Percentiles rank a stretch among this genome's conserved stretches.
These are phyloP conservation scores for Teunomyces tritomae DNA, from an alignment of 805 yeast species.

Conservation along the genomic window DNA sequence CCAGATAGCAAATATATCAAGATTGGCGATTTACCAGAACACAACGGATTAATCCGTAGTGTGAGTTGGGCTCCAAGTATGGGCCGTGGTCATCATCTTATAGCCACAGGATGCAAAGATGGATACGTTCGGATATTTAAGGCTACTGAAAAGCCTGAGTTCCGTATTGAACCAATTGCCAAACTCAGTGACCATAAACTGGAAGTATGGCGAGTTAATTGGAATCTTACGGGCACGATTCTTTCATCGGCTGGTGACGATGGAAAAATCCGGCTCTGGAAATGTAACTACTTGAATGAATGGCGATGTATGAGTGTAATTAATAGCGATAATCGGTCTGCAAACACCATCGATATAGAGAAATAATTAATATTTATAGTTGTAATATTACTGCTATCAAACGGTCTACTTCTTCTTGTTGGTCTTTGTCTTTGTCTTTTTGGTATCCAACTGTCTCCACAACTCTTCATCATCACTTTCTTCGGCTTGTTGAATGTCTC, in stretches of 20 bases:
- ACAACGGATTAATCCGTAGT: conserved; percentile 79
- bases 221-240: conserved; percentile 94
- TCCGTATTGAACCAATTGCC: conserved; percentile 58
- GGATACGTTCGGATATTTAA: conserved; percentile 87
- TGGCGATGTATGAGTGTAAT: conserved; percentile 89
- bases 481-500: conserved; percentile 21
- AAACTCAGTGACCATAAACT: conserved; percentile 74
- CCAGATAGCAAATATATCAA: conserved; percentile 42
- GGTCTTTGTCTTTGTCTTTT: conserved; percentile 31
- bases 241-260: conserved; percentile 94
- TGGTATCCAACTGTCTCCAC: conserved; percentile 37
- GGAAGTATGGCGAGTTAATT: conserved; percentile 94
- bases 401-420: conserved; percentile 20
- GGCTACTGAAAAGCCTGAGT: conserved; percentile 46
- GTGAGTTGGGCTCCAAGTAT: conserved; percentile 96
- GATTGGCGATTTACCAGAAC: conserved; percentile 74
- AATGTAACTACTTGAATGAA: conserved; percentile 77
- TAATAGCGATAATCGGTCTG: conserved; percentile 20
- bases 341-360: not conserved
- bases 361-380: not conserved
- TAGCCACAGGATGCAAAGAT: conserved; percentile 96
- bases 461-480: conserved; percentile 36
- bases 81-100: conserved; percentile 82
- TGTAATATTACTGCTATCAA: not conserved
- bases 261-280: conserved; percentile 90